Conservation (phyloP, 768 basidiomycete species). For the Lepiota venenata region DNA sequence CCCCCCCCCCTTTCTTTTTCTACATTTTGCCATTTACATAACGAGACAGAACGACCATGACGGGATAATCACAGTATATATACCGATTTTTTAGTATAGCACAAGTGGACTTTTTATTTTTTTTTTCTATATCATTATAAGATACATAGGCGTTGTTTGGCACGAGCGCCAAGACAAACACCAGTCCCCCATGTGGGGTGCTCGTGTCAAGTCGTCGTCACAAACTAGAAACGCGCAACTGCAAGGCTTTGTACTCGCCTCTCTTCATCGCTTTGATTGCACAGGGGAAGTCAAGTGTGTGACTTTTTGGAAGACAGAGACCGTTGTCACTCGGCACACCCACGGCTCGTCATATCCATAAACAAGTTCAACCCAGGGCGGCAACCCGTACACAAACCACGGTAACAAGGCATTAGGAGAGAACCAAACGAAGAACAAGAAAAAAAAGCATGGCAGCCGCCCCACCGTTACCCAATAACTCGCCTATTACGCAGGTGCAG, state of each 20-base stretch:
- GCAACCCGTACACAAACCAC: background rate
- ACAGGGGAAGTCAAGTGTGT: no score
- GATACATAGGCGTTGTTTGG: slow-evolving; percentile 7
- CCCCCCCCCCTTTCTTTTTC: slow-evolving; percentile 1
- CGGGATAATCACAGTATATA: background rate
- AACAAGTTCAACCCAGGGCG: no score
- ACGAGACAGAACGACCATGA: slow-evolving; percentile 11
- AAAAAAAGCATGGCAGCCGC: slow-evolving; percentile 4
- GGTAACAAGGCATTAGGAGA: background rate
- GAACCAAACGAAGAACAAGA: background rate
- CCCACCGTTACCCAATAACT: slow-evolving; percentile 29
- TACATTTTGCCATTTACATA: slow-evolving; percentile 2
- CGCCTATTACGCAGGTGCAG: slow-evolving; percentile 59
- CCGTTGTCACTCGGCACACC: no score
- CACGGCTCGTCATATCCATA: no score
- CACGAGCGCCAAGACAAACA: slow-evolving; percentile 8
- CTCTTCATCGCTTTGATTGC: no score
- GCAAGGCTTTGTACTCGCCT: no score
- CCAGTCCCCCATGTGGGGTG: background rate
- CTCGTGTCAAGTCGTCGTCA: background rate
- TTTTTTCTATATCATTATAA: background rate
- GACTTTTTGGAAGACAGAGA: no score
- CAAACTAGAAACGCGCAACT: no score
- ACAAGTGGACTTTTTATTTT: background rate
- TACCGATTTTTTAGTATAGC: background rate